phyloP scores from a whole-genome alignment of 164 flowering plant species.

The Houttuynia cordata region DNA sequence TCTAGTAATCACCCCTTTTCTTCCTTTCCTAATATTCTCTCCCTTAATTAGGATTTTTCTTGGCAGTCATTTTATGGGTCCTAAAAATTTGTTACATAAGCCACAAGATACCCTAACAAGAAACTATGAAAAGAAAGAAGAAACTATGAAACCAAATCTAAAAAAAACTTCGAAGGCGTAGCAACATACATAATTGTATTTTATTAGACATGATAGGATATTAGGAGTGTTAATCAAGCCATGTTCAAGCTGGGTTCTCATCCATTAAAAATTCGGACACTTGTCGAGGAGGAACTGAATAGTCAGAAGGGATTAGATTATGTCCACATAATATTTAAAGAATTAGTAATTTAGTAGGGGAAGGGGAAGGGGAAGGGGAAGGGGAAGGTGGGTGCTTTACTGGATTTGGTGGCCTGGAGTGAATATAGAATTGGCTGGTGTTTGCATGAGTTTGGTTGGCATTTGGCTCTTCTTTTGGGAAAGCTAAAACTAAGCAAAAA shows the following conservation, averaged over 20 bases:
- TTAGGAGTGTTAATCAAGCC: neutral
- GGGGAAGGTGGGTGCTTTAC: neutral
- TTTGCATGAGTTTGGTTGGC: conserved; percentile 29
- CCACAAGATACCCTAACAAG: too few relatives aligned
- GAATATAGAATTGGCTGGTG: neutral
- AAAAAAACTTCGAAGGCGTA: too few relatives aligned
- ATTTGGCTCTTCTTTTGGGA: conserved; percentile 43
- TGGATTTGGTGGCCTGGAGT: conserved; percentile 6
- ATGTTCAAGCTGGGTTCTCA: conserved; percentile 10
- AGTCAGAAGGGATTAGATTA: neutral
- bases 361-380: neutral
- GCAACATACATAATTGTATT: too few relatives aligned
- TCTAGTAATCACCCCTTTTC: neutral
- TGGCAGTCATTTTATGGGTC: too few relatives aligned
- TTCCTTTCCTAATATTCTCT: neutral
- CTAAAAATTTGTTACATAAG: too few relatives aligned
- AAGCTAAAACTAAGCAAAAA: conserved; percentile 24
- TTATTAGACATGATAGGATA: too few relatives aligned
- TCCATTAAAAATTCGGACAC: conserved; percentile 23
- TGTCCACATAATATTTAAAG: neutral
- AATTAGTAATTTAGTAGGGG: conserved; percentile 1
- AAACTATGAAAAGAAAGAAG: too few relatives aligned
- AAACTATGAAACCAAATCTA: too few relatives aligned
- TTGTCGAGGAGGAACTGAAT: conserved; percentile 5
- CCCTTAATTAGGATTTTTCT: neutral